These are phyloP conservation scores for Stereocaulon alpinum DNA, from an alignment of 495 filamentous ascomycete species.

Conservation along the genomic window DNA sequence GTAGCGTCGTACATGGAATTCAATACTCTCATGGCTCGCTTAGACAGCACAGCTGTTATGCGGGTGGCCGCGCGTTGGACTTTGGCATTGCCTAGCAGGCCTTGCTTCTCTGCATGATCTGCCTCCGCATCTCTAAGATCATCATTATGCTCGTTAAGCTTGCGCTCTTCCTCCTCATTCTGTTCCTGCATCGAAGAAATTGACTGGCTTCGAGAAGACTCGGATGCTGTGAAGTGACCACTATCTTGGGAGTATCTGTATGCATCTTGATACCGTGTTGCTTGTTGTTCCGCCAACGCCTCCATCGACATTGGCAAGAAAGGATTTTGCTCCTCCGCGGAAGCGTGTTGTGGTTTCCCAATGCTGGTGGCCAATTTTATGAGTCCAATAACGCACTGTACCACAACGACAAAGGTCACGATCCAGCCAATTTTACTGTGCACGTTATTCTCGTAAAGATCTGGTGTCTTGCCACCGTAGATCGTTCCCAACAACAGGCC, in stretches of 20 bases:
- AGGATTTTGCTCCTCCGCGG: constrained; percentile 32
- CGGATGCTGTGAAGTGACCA: constrained; percentile 74
- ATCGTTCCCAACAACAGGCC: constrained; percentile 63
- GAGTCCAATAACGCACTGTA: constrained; percentile 59
- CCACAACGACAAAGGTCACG: constrained; percentile 57
- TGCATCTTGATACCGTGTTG: constrained; percentile 35
- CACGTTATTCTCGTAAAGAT: constrained; percentile 78
- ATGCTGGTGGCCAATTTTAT: constrained; percentile 43
- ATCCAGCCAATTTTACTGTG: constrained; percentile 89
- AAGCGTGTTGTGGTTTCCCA: constrained; percentile 22
- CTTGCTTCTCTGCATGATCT: constrained; percentile 32
- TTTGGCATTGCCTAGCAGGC: constrained; percentile 36
- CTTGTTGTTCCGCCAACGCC: constrained; percentile 52
- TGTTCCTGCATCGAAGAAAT: constrained; percentile 46
- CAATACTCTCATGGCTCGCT: constrained; percentile 47
- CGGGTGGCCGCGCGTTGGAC: constrained; percentile 38
- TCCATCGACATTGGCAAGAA: constrained; percentile 63
- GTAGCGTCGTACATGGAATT: constrained; percentile 48
- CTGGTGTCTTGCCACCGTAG: constrained; percentile 75
- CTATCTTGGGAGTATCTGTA: constrained; percentile 76
- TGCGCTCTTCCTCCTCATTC: constrained; percentile 41
- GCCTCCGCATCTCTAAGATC: constrained; percentile 33
- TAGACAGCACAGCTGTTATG: constrained; percentile 48
- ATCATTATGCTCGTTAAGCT: constrained; percentile 40
- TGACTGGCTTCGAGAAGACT: constrained; percentile 57